Percentiles rank a stretch among this genome's conserved stretches.
phyloP scores from a whole-genome alignment of 768 basidiomycete genomes.

The Boletus sp. region DNA sequence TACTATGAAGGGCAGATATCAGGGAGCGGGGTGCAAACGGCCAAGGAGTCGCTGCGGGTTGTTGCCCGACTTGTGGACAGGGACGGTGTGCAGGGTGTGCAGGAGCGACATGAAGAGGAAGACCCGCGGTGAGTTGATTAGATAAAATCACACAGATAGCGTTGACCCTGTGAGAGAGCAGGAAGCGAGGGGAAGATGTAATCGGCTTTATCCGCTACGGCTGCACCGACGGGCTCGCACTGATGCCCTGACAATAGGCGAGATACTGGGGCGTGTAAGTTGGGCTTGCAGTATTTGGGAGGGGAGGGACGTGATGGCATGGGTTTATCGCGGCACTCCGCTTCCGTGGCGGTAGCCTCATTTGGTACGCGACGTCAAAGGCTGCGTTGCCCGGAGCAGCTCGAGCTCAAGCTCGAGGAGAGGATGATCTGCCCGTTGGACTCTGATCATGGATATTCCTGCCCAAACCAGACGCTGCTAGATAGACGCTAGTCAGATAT shows the following conservation, averaged over 20 bases:
- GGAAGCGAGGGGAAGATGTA: constrained; percentile 45
- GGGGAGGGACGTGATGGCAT: constrained; percentile 5
- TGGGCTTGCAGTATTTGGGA: constrained; percentile 29
- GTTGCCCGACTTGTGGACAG: constrained; percentile 60
- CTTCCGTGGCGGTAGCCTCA: constrained; percentile 14
- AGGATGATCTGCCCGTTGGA: neutral
- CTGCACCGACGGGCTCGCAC: constrained; percentile 49
- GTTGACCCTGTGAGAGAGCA: constrained; percentile 26
- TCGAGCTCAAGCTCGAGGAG: neutral
- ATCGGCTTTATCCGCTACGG: constrained; percentile 56
- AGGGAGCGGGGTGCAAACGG: constrained; percentile 41
- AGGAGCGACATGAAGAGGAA: constrained; percentile 29
- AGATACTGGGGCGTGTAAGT: constrained; percentile 13
- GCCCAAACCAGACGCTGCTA: neutral
- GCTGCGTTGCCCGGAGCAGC: neutral
- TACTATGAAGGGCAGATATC: constrained; percentile 56
- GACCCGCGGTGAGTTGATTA: constrained; percentile 46
- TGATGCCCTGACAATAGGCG: constrained; percentile 43
- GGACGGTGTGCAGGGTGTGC: constrained; percentile 51
- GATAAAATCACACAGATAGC: neutral
- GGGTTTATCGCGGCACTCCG: constrained; percentile 25
- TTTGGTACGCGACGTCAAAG: constrained; percentile 9
- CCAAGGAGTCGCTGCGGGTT: constrained; percentile 53
- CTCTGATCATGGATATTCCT: neutral
- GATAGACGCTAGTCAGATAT: constrained; percentile 15